Conservation (phyloP, 768 basidiomycete genomes). For the Mycena belliarum region DNA sequence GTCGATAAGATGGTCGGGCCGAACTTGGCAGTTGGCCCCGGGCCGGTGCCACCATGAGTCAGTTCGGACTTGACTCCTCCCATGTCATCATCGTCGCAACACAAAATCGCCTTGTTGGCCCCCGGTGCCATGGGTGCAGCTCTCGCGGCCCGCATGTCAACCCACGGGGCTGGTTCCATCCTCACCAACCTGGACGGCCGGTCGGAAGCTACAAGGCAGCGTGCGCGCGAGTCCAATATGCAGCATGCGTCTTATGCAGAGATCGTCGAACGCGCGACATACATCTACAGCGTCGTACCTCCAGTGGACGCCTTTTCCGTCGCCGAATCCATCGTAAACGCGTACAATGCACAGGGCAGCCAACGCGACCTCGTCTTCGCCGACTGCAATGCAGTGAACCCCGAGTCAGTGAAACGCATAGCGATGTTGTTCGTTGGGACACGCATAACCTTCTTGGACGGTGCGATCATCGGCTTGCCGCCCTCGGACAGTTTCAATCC, state of each 20-base stretch:
- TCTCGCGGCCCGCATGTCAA: constrained; percentile 1
- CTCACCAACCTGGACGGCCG: constrained; percentile 30
- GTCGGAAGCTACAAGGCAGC: constrained; percentile 38
- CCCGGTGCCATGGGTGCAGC: constrained; percentile 12
- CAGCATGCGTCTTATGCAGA: constrained; percentile 38
- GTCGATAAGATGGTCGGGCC: too few species aligned
- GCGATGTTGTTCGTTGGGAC: constrained; percentile 39
- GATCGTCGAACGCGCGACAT: constrained; percentile 33
- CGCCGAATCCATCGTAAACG: constrained; percentile 30
- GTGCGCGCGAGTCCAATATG: constrained; percentile 45
- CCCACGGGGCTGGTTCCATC: neutral
- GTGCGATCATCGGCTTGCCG: constrained; percentile 45
- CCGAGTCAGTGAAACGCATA: constrained; percentile 41
- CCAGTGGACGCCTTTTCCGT: constrained; percentile 41
- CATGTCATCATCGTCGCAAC: neutral
- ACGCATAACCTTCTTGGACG: constrained; percentile 45
- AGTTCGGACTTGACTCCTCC: too few species aligned
- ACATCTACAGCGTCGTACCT: constrained; percentile 50
- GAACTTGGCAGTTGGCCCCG: too few species aligned
- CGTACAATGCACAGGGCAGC: constrained; percentile 1
- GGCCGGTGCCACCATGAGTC: too few species aligned
- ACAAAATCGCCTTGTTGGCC: neutral
- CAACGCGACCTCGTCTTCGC: constrained; percentile 32
- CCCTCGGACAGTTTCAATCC: constrained; percentile 42
- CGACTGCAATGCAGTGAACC: constrained; percentile 50